phyloP scores from a whole-genome alignment of 2,329 filamentous ascomycete species.

The Capronia americana region DNA sequence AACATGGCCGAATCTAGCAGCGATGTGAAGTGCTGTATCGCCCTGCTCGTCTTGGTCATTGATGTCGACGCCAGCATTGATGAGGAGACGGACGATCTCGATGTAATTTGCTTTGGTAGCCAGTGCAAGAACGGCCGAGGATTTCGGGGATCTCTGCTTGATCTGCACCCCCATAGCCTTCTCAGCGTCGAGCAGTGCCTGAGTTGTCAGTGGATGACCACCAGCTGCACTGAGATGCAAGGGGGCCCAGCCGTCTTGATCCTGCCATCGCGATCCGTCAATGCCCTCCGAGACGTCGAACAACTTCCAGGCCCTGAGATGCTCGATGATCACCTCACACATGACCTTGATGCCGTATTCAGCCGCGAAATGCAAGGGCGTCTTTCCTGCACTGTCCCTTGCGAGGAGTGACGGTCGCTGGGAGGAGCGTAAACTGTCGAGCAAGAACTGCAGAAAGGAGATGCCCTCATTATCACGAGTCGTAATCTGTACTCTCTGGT shows the following conservation, averaged over 20 bases:
- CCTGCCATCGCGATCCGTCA: conserved; percentile 87
- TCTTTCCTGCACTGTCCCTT: conserved; percentile 78
- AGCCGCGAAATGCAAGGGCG: conserved; percentile 90
- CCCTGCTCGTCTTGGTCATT: conserved; percentile 91
- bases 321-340: conserved; percentile 82
- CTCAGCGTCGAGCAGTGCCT: conserved; percentile 79
- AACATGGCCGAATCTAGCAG: conserved; percentile 83
- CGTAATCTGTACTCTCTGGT: conserved; percentile 64
- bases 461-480: conserved; percentile 77
- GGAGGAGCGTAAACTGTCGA: conserved; percentile 70
- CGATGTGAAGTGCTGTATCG: conserved; percentile 90
- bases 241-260: conserved; percentile 87
- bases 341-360: conserved; percentile 94
- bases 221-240: conserved; percentile 91
- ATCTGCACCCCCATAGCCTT: conserved; percentile 70
- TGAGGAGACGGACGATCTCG: conserved; percentile 82
- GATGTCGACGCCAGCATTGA: conserved; percentile 87
- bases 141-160: conserved; percentile 76
- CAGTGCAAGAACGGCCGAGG: conserved; percentile 83
- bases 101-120: conserved; percentile 88
- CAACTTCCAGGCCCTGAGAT: conserved; percentile 87
- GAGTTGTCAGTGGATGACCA: conserved; percentile 85
- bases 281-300: conserved; percentile 86
- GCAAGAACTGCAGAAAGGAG: conserved; percentile 65
- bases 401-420: conserved; percentile 73